These are phyloP conservation scores for Syzygium grande DNA, from an alignment of 345 rosid genomes.

Conservation along the genomic window DNA sequence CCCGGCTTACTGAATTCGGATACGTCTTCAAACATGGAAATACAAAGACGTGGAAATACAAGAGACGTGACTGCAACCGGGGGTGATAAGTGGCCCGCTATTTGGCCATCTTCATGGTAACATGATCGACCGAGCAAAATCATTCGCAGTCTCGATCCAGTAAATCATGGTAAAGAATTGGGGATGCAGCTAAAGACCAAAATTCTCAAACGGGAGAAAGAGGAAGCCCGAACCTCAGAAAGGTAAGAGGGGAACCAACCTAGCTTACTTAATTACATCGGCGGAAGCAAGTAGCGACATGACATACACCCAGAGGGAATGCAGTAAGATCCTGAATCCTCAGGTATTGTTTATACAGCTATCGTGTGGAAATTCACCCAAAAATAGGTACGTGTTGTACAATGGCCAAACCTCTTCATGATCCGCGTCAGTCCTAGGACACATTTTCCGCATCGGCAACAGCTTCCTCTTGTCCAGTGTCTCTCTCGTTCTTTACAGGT, in stretches of 20 bases:
- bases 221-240: not conserved
- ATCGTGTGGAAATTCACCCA: not conserved
- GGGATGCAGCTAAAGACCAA: not conserved
- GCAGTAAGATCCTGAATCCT: not conserved
- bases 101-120: not conserved
- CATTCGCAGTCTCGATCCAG: not conserved
- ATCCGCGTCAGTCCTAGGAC: constrained; percentile 4
- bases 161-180: not conserved
- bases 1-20: not conserved
- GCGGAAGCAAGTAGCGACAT: not conserved
- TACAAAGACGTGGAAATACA: not conserved
- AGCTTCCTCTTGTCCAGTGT: constrained; percentile 15
- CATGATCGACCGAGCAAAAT: not conserved
- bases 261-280: not conserved
- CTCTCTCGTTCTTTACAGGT: constrained; percentile 26
- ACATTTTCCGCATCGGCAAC: constrained; percentile 10
- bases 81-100: not conserved
- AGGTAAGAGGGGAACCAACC: not conserved
- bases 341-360: not conserved
- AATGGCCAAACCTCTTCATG: not conserved
- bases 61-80: not conserved
- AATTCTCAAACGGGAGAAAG: not conserved
- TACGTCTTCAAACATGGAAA: not conserved
- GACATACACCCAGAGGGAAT: not conserved
- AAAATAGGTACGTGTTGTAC: not conserved